Conservation (phyloP, 1,284 basidiomycete species). For the Cerrena zonata region DNA sequence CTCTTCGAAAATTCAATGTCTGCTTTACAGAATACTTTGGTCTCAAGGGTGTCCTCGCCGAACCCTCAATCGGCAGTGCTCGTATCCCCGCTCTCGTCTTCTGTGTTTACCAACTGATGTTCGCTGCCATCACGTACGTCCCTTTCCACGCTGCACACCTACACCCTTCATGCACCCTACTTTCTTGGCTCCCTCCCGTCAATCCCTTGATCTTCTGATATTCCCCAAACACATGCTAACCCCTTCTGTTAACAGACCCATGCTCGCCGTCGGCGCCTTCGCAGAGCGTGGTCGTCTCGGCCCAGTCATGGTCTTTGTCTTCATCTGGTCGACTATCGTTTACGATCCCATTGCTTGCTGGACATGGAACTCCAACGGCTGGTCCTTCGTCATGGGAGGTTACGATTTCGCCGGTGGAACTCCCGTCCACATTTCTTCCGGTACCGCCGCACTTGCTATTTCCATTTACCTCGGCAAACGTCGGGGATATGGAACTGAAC, state of each 20-base stretch:
- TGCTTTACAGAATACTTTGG: conserved; percentile 63
- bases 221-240: conserved; percentile 1
- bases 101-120: conserved; percentile 86
- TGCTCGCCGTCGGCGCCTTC: conserved; percentile 85
- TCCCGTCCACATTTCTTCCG: conserved; percentile 90
- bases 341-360: conserved; percentile 92
- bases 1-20: neutral
- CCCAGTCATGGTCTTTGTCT: conserved; percentile 84
- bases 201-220: conserved; percentile 17
- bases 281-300: conserved; percentile 88
- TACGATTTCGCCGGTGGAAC: conserved; percentile 95
- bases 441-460: conserved; percentile 87
- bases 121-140: conserved; percentile 72
- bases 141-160: neutral
- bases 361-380: conserved; percentile 91
- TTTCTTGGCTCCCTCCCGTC: neutral
- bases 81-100: conserved; percentile 81
- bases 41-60: conserved; percentile 73
- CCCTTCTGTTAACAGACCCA: conserved; percentile 41
- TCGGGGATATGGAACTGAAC: conserved; percentile 87
- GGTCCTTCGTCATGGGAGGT: conserved; percentile 74
- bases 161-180: too few species aligned
- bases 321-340: conserved; percentile 88
- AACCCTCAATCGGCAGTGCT: conserved; percentile 68
- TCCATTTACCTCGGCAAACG: conserved; percentile 88